These are phyloP conservation scores for Ascochyta fabae DNA, from an alignment of 2,329 filamentous ascomycete genomes.

Conservation along the genomic window DNA sequence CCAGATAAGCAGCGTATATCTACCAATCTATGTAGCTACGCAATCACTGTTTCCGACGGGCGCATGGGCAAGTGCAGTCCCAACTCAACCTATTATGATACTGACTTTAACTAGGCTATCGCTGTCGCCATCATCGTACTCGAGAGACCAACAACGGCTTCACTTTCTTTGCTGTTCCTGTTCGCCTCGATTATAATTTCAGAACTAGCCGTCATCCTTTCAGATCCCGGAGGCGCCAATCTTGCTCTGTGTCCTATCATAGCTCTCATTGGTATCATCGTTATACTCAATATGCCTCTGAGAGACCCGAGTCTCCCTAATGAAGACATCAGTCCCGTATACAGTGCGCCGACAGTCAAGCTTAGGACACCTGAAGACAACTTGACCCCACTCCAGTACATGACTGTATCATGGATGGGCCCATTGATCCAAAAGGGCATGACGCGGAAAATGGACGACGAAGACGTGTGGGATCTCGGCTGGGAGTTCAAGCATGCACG, in stretches of 20 bases:
- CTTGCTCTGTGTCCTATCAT: conserved; percentile 48
- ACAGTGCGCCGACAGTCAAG: conserved; percentile 60
- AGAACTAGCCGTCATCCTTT: conserved; percentile 24
- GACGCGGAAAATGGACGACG: conserved; percentile 71
- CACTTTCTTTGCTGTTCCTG: conserved; percentile 50
- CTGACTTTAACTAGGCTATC: conserved; percentile 43
- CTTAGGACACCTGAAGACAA: conserved; percentile 82
- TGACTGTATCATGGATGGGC: conserved; percentile 82
- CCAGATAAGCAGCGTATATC: conserved; percentile 25
- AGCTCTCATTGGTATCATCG: conserved; percentile 56
- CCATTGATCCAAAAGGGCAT: conserved; percentile 73
- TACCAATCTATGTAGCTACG: conserved; percentile 20
- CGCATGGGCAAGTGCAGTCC: conserved; percentile 40
- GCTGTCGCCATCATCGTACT: conserved; percentile 45
- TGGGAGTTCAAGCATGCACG: conserved; percentile 82
- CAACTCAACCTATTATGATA: neutral
- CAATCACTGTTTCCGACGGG: conserved; percentile 35
- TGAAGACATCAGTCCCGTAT: conserved; percentile 66
- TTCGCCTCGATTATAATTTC: conserved; percentile 44
- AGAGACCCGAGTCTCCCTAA: conserved; percentile 63
- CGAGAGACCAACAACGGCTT: conserved; percentile 52
- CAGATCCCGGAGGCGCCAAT: conserved; percentile 40
- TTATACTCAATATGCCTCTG: conserved; percentile 73
- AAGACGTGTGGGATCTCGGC: conserved; percentile 81
- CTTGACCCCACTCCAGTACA: conserved; percentile 80